phyloP scores from a whole-genome alignment of 345 rosid species.

The Cardamine chenopodiifolia region DNA sequence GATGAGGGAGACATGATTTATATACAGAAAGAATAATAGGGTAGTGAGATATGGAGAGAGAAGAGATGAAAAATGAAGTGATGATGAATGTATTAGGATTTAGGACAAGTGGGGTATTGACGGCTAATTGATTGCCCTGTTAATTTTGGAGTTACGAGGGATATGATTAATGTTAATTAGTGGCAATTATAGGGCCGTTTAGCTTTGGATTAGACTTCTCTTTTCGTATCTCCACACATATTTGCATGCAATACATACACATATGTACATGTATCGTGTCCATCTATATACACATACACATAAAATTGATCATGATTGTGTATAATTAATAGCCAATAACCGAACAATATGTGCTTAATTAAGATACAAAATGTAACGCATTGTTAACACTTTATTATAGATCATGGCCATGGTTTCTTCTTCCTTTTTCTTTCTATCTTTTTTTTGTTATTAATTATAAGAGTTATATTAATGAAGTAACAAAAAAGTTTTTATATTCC shows the following conservation, averaged over 20 bases:
- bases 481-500: background rate
- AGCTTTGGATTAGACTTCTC: conserved; percentile 43
- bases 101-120: conserved; percentile 38
- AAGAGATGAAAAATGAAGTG: conserved; percentile 21
- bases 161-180: conserved; percentile 43
- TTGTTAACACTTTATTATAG: conserved; percentile 8
- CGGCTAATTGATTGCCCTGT: conserved; percentile 39
- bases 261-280: background rate
- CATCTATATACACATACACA: conserved; percentile 1
- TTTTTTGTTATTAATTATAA: background rate
- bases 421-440: background rate
- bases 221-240: conserved; percentile 33
- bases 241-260: conserved; percentile 10
- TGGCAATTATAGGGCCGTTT: conserved; percentile 39
- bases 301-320: conserved; percentile 23
- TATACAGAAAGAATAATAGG: conserved; percentile 9
- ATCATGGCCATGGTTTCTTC: conserved; percentile 26
- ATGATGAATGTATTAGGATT: conserved; percentile 31
- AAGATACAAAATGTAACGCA: conserved; percentile 31
- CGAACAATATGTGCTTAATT: background rate
- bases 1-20: conserved; percentile 32
- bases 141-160: conserved; percentile 43
- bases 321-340: conserved; percentile 25
- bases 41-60: conserved; percentile 14
- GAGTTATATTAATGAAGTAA: conserved; percentile 28